Evolutionary conservation across 1,139 yeast species (phyloP).

Genomic region (Maudiozyma humilis): DNA sequence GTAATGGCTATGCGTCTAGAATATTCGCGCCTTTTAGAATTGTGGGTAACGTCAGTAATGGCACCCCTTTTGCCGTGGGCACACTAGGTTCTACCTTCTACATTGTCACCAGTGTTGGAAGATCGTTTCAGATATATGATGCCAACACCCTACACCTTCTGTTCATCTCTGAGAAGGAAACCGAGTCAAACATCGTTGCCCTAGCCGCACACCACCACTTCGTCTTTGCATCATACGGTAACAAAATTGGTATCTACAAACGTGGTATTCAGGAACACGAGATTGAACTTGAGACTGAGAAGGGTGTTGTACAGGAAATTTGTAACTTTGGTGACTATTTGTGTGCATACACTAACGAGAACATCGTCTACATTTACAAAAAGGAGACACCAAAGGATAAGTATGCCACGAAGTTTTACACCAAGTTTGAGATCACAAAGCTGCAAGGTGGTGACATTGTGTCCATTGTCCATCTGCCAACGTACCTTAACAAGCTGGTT

Average conservation of each 20-base stretch:
- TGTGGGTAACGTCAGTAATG: conserved; percentile 67
- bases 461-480: conserved; percentile 74
- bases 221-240: conserved; percentile 71
- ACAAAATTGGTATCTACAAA: conserved; percentile 65
- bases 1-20: conserved; percentile 31
- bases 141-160: conserved; percentile 78
- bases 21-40: conserved; percentile 51
- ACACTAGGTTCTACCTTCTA: conserved; percentile 82
- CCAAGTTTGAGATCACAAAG: conserved; percentile 48
- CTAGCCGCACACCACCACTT: conserved; percentile 77
- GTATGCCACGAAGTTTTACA: conserved; percentile 56
- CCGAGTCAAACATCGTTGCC: conserved; percentile 60
- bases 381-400: conserved; percentile 41
- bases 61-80: conserved; percentile 79
- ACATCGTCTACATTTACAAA: conserved; percentile 55
- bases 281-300: conserved; percentile 31
- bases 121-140: conserved; percentile 86
- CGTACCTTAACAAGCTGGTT: conserved; percentile 82
- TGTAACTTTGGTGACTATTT: conserved; percentile 74
- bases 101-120: conserved; percentile 83
- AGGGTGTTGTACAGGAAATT: conserved; percentile 40
- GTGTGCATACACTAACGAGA: conserved; percentile 48
- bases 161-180: conserved; percentile 77
- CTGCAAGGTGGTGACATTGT: conserved; percentile 60
- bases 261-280: conserved; percentile 71